Percentiles rank a stretch among this genome's conserved stretches.
phyloP scores from a whole-genome alignment of 352 stramenopile species.

The Phytopythium aichiense region DNA sequence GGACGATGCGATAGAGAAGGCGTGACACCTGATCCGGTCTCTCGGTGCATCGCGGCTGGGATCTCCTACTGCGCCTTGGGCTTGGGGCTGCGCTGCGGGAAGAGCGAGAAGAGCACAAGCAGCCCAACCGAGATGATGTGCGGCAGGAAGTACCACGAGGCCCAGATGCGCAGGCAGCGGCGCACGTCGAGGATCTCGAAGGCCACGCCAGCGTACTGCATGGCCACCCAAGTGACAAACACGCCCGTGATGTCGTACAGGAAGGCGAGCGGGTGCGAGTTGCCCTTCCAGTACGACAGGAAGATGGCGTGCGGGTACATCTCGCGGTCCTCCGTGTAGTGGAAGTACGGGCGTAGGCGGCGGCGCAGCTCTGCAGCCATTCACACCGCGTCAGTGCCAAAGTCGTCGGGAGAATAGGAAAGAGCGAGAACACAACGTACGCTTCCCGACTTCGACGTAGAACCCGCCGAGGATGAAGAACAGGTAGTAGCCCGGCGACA shows the following conservation, averaged over 20 bases:
- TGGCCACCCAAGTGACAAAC: constrained; percentile 76
- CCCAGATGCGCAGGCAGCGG: constrained; percentile 73
- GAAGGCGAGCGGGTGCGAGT: constrained; percentile 68
- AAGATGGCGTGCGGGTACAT: constrained; percentile 79
- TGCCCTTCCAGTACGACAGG: constrained; percentile 71
- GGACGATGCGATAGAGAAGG: background rate
- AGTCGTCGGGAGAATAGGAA: background rate
- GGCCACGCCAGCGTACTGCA: constrained; percentile 83
- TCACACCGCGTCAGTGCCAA: background rate
- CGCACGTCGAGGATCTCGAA: constrained; percentile 82
- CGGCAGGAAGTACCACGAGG: constrained; percentile 79
- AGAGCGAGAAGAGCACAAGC: constrained; percentile 56
- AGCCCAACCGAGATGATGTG: constrained; percentile 56
- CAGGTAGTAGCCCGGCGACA: constrained; percentile 85
- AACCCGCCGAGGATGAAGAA: constrained; percentile 84
- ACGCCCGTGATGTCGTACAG: constrained; percentile 74
- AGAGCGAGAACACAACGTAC: constrained; percentile 22
- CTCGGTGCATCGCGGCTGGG: background rate
- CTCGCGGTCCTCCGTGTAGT: constrained; percentile 82
- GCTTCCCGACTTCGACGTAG: constrained; percentile 86
- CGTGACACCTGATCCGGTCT: background rate
- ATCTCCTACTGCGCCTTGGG: constrained; percentile 36
- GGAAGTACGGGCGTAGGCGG: constrained; percentile 70
- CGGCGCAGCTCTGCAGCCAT: constrained; percentile 54
- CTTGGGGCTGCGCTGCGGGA: constrained; percentile 39